phyloP scores from a whole-genome alignment of 2,329 filamentous ascomycete species.

The Lasiodiplodia hormozganensis region DNA sequence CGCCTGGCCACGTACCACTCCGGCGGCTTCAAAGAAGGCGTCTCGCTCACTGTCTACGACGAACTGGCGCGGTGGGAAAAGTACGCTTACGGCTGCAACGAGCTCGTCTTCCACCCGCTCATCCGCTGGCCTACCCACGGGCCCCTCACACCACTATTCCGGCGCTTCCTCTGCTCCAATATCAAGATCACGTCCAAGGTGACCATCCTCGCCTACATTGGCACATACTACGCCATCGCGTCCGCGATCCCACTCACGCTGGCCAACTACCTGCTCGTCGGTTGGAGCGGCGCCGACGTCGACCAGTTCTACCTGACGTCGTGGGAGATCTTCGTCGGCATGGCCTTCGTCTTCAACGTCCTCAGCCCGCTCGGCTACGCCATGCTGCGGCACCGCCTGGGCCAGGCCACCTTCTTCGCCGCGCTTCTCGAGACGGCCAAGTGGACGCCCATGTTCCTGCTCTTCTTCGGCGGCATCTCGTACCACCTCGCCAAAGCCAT shows the following conservation, averaged over 20 bases:
- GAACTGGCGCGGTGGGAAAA: conserved; percentile 32
- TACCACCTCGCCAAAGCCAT: conserved; percentile 31
- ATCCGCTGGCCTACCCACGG: conserved; percentile 26
- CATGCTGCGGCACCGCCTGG: conserved; percentile 32
- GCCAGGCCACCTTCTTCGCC: conserved; percentile 27
- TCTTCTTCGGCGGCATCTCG: conserved; percentile 33
- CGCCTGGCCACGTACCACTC: conserved; percentile 31
- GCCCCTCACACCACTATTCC: conserved; percentile 31
- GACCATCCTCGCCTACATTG: conserved; percentile 32
- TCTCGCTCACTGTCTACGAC: conserved; percentile 33
- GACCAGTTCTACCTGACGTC: conserved; percentile 32
- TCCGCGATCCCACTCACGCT: conserved; percentile 29
- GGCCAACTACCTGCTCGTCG: conserved; percentile 32
- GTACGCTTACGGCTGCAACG: conserved; percentile 33
- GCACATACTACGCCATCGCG: conserved; percentile 32
- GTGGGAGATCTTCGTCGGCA: conserved; percentile 31
- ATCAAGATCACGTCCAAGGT: conserved; percentile 32
- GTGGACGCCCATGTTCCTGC: conserved; percentile 32
- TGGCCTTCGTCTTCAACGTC: conserved; percentile 32
- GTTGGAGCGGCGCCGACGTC: conserved; percentile 30
- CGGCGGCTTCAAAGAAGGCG: conserved; percentile 32
- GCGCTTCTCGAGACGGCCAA: conserved; percentile 31
- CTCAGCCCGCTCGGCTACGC: conserved; percentile 28
- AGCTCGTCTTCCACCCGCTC: conserved; percentile 32
- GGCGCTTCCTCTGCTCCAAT: conserved; percentile 29